A percentile compares a stretch with the other conserved stretches of the same genome.
phyloP scores from a whole-genome alignment of 2,329 filamentous ascomycete genomes.

The Didymella pomorum region DNA sequence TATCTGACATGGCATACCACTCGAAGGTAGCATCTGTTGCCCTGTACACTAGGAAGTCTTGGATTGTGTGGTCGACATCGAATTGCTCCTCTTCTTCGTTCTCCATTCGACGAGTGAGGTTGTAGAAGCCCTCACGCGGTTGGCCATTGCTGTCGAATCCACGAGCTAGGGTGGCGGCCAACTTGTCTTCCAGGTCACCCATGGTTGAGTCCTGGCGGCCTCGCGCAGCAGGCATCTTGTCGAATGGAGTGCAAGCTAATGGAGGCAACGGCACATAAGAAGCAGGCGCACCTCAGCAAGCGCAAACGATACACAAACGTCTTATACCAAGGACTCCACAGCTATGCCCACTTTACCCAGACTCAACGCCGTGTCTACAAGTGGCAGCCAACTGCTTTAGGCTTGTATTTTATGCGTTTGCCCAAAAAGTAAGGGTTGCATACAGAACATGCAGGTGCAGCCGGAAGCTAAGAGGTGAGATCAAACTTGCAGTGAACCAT shows the following conservation, averaged over 20 bases:
- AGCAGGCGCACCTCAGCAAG: conserved; percentile 15
- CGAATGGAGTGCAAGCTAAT: not conserved
- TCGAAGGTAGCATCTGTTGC: conserved; percentile 55
- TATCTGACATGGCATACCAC: conserved; percentile 40
- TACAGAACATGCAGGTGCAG: conserved; percentile 27
- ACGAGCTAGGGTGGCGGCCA: conserved; percentile 29
- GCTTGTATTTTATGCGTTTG: conserved; percentile 32
- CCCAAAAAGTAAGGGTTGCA: conserved; percentile 8
- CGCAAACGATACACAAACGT: conserved; percentile 16
- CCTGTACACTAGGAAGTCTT: conserved; percentile 64
- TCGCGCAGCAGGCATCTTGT: conserved; percentile 30
- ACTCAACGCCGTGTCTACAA: conserved; percentile 7
- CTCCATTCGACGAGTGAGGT: conserved; percentile 45
- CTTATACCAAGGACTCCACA: conserved; percentile 11
- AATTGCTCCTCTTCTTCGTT: conserved; percentile 49
- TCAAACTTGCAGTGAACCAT: conserved; percentile 31
- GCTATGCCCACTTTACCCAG: conserved; percentile 9
- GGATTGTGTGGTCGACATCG: conserved; percentile 63
- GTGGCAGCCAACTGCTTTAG: conserved; percentile 26
- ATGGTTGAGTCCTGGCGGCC: conserved; percentile 24
- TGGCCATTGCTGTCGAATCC: conserved; percentile 28
- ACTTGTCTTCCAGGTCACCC: conserved; percentile 37
- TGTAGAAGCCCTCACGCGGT: conserved; percentile 41
- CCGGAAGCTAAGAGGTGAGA: conserved; percentile 29
- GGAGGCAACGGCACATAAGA: conserved; percentile 20